Evolutionary conservation across 1,284 basidiomycete species (phyloP).

Genomic region (Waitea zeae): DNA sequence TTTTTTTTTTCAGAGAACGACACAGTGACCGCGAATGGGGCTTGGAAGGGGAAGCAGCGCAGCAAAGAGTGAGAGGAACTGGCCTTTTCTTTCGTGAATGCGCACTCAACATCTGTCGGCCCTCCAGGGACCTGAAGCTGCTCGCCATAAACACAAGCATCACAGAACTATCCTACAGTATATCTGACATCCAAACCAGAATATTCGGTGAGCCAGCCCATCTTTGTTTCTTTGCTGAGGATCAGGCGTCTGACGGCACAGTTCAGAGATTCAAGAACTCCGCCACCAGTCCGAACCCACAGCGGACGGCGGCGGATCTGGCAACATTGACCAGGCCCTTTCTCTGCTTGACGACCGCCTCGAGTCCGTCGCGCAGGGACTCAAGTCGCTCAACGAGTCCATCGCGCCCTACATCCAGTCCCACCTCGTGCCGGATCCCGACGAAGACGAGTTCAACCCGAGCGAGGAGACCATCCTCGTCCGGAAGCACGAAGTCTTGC

Average conservation of each 20-base stretch:
- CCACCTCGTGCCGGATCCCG: constrained; percentile 7
- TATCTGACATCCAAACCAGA: constrained; percentile 74
- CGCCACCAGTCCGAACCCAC: constrained; percentile 60
- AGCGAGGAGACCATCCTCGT: constrained; percentile 36
- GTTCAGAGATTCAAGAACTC: constrained; percentile 66
- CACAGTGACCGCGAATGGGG: constrained; percentile 39
- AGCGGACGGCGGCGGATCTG: constrained; percentile 36
- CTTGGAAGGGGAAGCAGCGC: constrained; percentile 28
- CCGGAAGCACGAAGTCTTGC: constrained; percentile 51
- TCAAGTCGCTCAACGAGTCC: constrained; percentile 46
- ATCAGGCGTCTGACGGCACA: constrained; percentile 1
- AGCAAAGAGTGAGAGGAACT: constrained; percentile 38
- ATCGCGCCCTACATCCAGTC: constrained; percentile 35
- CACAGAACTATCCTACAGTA: constrained; percentile 65
- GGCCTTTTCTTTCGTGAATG: constrained; percentile 6
- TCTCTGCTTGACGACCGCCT: constrained; percentile 66
- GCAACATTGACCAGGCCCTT: constrained; percentile 63
- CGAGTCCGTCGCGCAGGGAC: constrained; percentile 52
- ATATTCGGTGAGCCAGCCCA: constrained; percentile 49
- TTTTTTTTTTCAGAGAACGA: constrained; percentile 56
- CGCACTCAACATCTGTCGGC: constrained; percentile 6
- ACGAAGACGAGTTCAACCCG: constrained; percentile 11
- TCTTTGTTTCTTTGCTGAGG: constrained; percentile 4
- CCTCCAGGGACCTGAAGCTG: constrained; percentile 44
- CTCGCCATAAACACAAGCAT: constrained; percentile 68